These are phyloP conservation scores for Marasmius fiardii DNA, from an alignment of 1,284 basidiomycete genomes.

Conservation along the genomic window DNA sequence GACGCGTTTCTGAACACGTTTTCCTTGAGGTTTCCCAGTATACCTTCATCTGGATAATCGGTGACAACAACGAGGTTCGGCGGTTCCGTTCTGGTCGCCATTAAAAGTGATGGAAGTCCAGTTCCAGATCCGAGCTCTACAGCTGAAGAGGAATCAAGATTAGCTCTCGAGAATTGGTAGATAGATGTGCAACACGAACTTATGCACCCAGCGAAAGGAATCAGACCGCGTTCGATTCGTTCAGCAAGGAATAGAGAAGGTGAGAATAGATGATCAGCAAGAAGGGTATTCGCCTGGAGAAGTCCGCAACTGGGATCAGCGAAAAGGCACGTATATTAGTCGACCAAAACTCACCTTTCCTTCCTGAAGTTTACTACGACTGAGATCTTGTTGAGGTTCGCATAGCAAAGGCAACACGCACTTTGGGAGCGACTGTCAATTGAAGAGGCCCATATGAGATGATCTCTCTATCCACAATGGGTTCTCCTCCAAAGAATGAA, in stretches of 20 bases:
- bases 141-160: constrained; percentile 31
- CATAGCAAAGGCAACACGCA: constrained; percentile 19
- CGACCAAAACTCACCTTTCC: constrained; percentile 46
- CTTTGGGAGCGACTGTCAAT: constrained; percentile 54
- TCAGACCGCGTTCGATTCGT: constrained; percentile 51
- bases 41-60: constrained; percentile 63
- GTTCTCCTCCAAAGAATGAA: constrained; percentile 39
- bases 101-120: constrained; percentile 60
- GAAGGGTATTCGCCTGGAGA: constrained; percentile 62
- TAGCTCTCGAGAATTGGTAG: background rate
- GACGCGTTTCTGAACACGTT: constrained; percentile 51
- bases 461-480: constrained; percentile 32
- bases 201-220: constrained; percentile 35
- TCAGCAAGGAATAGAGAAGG: constrained; percentile 65
- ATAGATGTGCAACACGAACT: constrained; percentile 28
- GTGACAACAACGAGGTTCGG: constrained; percentile 57
- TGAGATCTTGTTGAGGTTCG: constrained; percentile 6
- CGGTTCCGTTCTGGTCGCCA: constrained; percentile 38
- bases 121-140: constrained; percentile 68
- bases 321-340: constrained; percentile 11
- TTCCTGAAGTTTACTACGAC: constrained; percentile 37
- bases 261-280: constrained; percentile 72
- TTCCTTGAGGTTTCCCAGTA: constrained; percentile 49
- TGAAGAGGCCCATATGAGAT: constrained; percentile 46
- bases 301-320: constrained; percentile 8